These are phyloP conservation scores for Dactylis glomerata DNA, from an alignment of 176 grass and related monocot genomes.

Conservation along the genomic window DNA sequence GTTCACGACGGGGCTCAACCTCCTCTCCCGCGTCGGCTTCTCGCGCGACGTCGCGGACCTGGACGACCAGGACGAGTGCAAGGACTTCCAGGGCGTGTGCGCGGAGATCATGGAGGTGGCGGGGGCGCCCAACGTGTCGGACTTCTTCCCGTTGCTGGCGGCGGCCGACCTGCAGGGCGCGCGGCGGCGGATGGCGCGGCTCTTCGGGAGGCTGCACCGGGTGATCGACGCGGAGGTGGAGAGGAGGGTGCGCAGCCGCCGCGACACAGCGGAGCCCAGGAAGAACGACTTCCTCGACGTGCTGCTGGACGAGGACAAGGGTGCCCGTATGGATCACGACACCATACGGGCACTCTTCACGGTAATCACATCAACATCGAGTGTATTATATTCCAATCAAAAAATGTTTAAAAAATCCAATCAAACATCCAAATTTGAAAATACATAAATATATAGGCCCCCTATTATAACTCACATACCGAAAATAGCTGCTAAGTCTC, in stretches of 20 bases:
- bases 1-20: conserved; percentile 34
- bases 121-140: conserved; percentile 40
- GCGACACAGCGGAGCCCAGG: background rate
- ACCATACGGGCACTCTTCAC: conserved; percentile 14
- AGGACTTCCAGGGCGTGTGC: conserved; percentile 34
- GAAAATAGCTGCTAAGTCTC: too few relatives aligned
- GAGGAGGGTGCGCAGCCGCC: too few relatives aligned
- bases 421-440: too few relatives aligned
- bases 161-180: conserved; percentile 44
- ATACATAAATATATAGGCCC: too few relatives aligned
- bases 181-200: background rate
- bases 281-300: conserved; percentile 44
- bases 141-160: conserved; percentile 48
- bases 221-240: too few relatives aligned
- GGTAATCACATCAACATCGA: conserved; percentile 14
- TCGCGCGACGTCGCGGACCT: conserved; percentile 33
- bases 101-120: conserved; percentile 20
- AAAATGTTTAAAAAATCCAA: too few relatives aligned
- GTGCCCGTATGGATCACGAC: background rate
- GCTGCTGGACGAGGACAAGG: conserved; percentile 13
- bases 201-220: too few relatives aligned
- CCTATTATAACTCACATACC: too few relatives aligned
- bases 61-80: background rate
- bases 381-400: too few relatives aligned
- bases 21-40: conserved; percentile 34